These are phyloP conservation scores for Inga oerstediana DNA, from an alignment of 306 rosid genomes.

Conservation along the genomic window DNA sequence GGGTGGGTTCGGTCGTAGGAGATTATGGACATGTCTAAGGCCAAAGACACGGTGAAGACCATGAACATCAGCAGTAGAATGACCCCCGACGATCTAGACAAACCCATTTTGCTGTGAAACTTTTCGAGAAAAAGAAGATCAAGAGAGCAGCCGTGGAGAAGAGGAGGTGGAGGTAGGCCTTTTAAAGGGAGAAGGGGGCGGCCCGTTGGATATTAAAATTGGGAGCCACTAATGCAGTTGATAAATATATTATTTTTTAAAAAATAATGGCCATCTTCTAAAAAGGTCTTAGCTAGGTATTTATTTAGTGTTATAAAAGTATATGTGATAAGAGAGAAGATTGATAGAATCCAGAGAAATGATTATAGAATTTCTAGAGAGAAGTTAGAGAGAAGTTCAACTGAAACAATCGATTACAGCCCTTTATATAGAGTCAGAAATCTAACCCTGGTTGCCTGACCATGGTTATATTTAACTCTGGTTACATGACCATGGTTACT, in stretches of 20 bases:
- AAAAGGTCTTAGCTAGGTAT: too few species aligned
- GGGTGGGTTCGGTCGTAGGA: constrained; percentile 48
- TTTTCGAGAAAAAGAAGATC: background rate
- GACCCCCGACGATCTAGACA: constrained; percentile 32
- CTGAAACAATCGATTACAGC: too few species aligned
- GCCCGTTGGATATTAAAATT: background rate
- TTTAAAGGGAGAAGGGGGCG: constrained; percentile 38
- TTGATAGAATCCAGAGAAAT: too few species aligned
- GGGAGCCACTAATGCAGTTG: background rate
- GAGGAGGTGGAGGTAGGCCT: constrained; percentile 38
- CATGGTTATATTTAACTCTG: too few species aligned
- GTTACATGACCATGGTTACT: too few species aligned
- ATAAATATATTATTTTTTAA: background rate
- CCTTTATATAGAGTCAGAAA: too few species aligned
- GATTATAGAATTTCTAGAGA: too few species aligned
- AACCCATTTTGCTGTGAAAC: constrained; percentile 46
- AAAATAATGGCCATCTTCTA: too few species aligned
- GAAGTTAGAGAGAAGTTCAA: too few species aligned
- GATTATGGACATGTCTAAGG: constrained; percentile 76
- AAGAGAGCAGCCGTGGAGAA: constrained; percentile 4
- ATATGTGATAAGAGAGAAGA: too few species aligned
- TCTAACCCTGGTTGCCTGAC: too few species aligned
- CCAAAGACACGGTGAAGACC: constrained; percentile 50
- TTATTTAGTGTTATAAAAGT: too few species aligned
- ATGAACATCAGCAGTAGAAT: constrained; percentile 39